These are phyloP conservation scores for Trypanosoma theileri DNA, from an alignment of 208 protist species.

Conservation along the genomic window DNA sequence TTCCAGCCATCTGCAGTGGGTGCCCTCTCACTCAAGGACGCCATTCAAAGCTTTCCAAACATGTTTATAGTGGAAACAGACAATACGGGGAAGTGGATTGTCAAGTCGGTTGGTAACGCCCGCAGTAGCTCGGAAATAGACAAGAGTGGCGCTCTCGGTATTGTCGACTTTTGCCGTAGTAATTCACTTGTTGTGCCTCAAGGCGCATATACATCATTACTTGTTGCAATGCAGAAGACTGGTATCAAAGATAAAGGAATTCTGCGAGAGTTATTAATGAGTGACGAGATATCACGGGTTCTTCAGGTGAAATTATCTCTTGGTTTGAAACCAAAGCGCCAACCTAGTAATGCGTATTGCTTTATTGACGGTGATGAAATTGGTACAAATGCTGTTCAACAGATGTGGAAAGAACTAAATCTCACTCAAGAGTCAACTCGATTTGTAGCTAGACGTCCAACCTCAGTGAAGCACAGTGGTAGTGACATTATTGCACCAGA, in stretches of 20 bases:
- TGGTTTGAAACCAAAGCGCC: slow-evolving; percentile 42
- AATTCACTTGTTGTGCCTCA: slow-evolving; percentile 14
- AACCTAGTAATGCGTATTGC: slow-evolving; percentile 40
- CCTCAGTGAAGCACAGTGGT: slow-evolving; percentile 33
- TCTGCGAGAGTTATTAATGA: slow-evolving; percentile 33
- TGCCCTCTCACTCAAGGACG: slow-evolving; percentile 53
- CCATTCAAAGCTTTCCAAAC: slow-evolving; percentile 40
- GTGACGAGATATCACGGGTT: slow-evolving; percentile 13
- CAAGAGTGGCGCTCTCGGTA: slow-evolving; percentile 1
- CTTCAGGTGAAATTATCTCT: slow-evolving; percentile 54
- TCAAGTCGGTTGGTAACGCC: slow-evolving; percentile 21
- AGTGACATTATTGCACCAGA: slow-evolving; percentile 51
- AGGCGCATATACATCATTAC: slow-evolving; percentile 38
- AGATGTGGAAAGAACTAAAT: slow-evolving; percentile 60
- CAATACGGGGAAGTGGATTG: slow-evolving; percentile 33
- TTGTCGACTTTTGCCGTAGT: slow-evolving; percentile 25
- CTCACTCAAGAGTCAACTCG: slow-evolving; percentile 48
- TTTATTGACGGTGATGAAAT: slow-evolving; percentile 83
- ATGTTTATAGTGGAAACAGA: slow-evolving; percentile 45
- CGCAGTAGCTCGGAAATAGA: background rate
- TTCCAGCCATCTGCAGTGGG: slow-evolving; percentile 47
- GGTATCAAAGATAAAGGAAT: slow-evolving; percentile 32
- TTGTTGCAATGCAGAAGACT: slow-evolving; percentile 35
- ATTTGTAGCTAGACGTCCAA: slow-evolving; percentile 50
- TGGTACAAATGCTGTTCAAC: slow-evolving; percentile 42